Base-by-base conservation (phyloP, 2,329 filamentous ascomycete genomes). In the Penicillium sp. region DNA sequence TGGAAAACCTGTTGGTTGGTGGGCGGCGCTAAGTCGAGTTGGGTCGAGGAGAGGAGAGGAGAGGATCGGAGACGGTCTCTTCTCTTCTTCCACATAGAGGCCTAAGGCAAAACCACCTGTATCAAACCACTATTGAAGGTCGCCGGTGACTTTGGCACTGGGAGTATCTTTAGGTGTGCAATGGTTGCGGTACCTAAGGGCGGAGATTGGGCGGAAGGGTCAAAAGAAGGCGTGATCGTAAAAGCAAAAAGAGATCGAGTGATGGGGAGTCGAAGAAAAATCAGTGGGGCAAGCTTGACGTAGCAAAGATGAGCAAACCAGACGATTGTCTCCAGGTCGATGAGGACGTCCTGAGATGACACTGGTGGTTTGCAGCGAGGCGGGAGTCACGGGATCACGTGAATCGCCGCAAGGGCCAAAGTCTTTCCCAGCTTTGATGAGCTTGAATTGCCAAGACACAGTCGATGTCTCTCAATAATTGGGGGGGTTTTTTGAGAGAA, bases 31-130 rank as follows among this genome's bases (percentile, higher is more conserved):
- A 53, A 53, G 59, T 56, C 57, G 45, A 58, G 50, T 45, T 55
- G 49, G 49, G 56, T 55, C 51, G 57, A 58, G 55, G 58, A 54
- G 55, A 61, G 62, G 64, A 64, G 61, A 64, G 64, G 66, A 55
- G 62, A 61, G 61, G 61, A 63, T 65, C 62, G 68, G 51, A 64
- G 64, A 63, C 66, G 69, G 61, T 70, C 67, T 72, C 71, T 72
- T 65, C 70, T 71, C 72, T 68, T 73, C 69, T 72, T 73, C 68
- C 67, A 74, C 72, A 74, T 74, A 65, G 69, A 67, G 69, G 58
- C 61, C 67, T 66, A 53, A 57, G 57, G 58, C 61, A 59, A 61
- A 66, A 67, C 61, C 61, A 61, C 62, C 26, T 43, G 37, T 54
- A 56, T 46, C 31, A 55, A 47, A 55, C 53, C 54, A 56, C 51